Evolutionary conservation across 164 flowering plant genomes (phyloP), one percentile per base, ranked within the genome.

Genomic region (Aristolochia fimbriata): DNA sequence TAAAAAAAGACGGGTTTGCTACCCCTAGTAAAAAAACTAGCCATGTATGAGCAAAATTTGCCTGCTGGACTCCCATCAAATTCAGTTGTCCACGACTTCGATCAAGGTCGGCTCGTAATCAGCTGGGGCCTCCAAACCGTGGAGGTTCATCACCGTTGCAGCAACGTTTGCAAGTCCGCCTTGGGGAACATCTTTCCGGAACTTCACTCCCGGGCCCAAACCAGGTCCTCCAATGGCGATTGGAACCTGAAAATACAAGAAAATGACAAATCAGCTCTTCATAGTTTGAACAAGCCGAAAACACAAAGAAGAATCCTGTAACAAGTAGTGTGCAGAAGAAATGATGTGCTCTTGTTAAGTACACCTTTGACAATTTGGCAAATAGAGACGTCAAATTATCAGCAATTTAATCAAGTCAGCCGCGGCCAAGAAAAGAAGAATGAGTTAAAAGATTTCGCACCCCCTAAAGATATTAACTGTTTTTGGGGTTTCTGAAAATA

Each of bases 191-290:
- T 92, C 98, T 2, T 63, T 76, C 56, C 96, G 81, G 85, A 85
- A 89, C 66, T 83, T 79, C 15, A 84, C 95, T 37, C 91, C 93
- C 0, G 83, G 71, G 6, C 75, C 63, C 47, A 92, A 62, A 13
- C 98, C 98, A 48, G 96, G 98, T 14, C 98, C 98, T 66, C 98
- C 98, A 70, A 92, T 92, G 13, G 98, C 98, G 66, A 92, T 62
- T 0, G 98, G 98, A n/a, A 92, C 98, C 98, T 92, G 53, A 19
- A 52, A 4, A 20, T 12, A 12, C 51, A 15, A 1, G 19, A 15
- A 20, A 4, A 5, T 15, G 17, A 15, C 19, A 1, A 48, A 27
- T 27, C 30, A 27, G 5, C n/a, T 27, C 30, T 27, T 27, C 2
- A 27, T 2, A 27, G 30, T 27, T 2, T 2, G n/a, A n/a, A n/a